Evolutionary conservation across 768 basidiomycete species (phyloP), one percentile per base, ranked within the genome.

Genomic region (Serendipita sp.): DNA sequence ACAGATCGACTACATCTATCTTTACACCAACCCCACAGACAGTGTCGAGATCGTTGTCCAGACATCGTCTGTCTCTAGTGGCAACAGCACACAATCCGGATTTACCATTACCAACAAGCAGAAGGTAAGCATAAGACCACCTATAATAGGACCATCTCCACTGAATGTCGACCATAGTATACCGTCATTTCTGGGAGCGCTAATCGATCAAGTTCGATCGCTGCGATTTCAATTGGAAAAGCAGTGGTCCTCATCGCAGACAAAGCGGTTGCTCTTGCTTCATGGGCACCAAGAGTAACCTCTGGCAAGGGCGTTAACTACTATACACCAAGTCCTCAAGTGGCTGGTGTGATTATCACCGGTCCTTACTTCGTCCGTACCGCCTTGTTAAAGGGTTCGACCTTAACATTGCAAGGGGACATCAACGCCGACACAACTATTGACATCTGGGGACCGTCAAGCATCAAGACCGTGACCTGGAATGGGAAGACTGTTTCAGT

Each of bases 291-390:
- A 7, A 67, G 66, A 1, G 23, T 68, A 46, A 16, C 34, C 10
- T 8, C 56, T 18, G 34, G 16, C 11, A 65, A 51, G 10, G n/a
- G 46, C 3, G 63, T 67, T 3, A 34, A 46, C 3, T 67, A 68
- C 65, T 69, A 71, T 54, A 64, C 48, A n/a, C 64, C 70, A 51
- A 58, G 38, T 44, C 70, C 69, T 36, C 68, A 65, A 52, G 68
- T 68, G 34, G 66, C 68, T 1, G 66, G 69, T 32, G 71, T 69
- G 8, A 47, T 73, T 3, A 67, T 73, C 44, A 28, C 66, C 30
- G 73, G 74, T 2, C 72, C 73, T 18, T 73, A 74, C 67, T 71
- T 74, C 48, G 73, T 74, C 13, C 72, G 74, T n/a, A 71, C 70
- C 65, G 73, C 71, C 3, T 58, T 68, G 2, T 58, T 70, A 34